Evolutionary conservation across 2,329 filamentous ascomycete species (phyloP).

Genomic region (Sclerotinia subarctica): DNA sequence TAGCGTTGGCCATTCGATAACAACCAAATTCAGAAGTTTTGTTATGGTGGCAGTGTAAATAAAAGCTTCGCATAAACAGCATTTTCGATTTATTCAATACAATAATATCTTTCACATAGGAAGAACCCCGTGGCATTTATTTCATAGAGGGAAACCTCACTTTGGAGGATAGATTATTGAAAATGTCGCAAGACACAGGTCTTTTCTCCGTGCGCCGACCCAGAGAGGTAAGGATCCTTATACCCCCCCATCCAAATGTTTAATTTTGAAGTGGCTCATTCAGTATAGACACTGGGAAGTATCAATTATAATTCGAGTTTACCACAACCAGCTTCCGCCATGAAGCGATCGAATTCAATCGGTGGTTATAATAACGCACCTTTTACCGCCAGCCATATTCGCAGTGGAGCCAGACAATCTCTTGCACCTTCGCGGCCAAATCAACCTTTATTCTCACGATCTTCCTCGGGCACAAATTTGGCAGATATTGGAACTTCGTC

Average conservation of each 20-base stretch:
- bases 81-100: neutral
- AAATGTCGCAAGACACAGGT: constrained; percentile 82
- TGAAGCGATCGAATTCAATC: constrained; percentile 87
- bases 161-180: constrained; percentile 21
- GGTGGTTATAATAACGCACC: constrained; percentile 61
- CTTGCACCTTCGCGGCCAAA: constrained; percentile 79
- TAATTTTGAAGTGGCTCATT: constrained; percentile 12
- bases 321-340: constrained; percentile 84
- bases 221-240: constrained; percentile 66
- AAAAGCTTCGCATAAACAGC: neutral
- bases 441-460: constrained; percentile 82
- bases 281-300: constrained; percentile 72
- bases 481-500: constrained; percentile 78
- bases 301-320: constrained; percentile 81
- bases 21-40: constrained; percentile 7
- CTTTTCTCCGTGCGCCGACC: constrained; percentile 89
- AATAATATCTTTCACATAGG: constrained; percentile 7
- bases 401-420: constrained; percentile 79
- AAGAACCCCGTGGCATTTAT: constrained; percentile 6
- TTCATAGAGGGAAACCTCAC: neutral
- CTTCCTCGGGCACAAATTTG: constrained; percentile 78
- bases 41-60: constrained; percentile 12
- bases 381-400: constrained; percentile 69
- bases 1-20: constrained; percentile 12
- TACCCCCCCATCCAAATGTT: constrained; percentile 4